Evolutionary conservation across 768 basidiomycete genomes (phyloP), one percentile per base, ranked within the genome.

Genomic region (Lactifluus echinatus): DNA sequence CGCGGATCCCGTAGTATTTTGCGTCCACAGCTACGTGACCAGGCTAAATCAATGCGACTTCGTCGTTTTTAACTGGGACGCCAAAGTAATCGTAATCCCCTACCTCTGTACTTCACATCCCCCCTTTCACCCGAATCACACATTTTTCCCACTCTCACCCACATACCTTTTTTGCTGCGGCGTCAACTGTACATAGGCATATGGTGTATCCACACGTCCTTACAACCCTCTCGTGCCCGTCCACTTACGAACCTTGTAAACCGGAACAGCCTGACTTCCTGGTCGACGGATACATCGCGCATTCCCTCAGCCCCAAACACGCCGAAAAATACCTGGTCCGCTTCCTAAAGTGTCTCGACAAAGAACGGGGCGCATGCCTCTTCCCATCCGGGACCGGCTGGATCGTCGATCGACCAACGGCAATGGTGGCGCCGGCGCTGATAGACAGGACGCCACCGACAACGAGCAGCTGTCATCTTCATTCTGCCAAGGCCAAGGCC

Each of bases 211-310:
- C n/a, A n/a, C n/a, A n/a, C n/a, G n/a, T n/a, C n/a, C n/a, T n/a
- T n/a, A n/a, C n/a, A n/a, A n/a, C n/a, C n/a, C n/a, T n/a, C 5
- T 50, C 49, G 31, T 4, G 31, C 40, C 21, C 19, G 19, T 23
- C 15, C 19, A 10, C 21, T 45, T 6, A 23, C 17, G 2, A 14
- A n/a, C n/a, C 14, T 57, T 10, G 3, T n/a, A 23, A 21, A 19
- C 36, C 5, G 28, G 37, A 12, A 5, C 29, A 48, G 52, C 53
- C 47, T 19, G 46, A 54, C 40, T 31, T 58, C 24, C 6, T 58
- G 45, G 15, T 58, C 19, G 53, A 55, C 15, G 40, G 57, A 28
- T 49, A 36, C 28, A 50, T 33, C 44, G 43, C 47, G 34, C 34
- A 54, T 24, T 54, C 53, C 0, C 53, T 59, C 21, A 26, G 34